Conservation (phyloP, 805 yeast genomes). For the Candida hispaniensis region DNA sequence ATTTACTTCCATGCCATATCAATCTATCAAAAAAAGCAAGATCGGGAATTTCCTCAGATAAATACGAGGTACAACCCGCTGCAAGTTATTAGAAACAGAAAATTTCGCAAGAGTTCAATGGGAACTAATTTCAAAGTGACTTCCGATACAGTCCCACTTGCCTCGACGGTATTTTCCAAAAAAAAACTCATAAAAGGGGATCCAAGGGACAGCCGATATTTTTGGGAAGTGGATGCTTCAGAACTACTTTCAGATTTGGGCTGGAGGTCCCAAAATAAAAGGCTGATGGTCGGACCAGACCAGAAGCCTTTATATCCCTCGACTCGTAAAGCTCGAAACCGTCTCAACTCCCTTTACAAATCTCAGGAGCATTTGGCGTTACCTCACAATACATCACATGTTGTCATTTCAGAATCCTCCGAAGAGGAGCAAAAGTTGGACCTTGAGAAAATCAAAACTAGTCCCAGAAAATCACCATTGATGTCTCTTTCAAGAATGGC, state of each 20-base stretch:
- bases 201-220: conserved; percentile 5
- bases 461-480: too few species aligned
- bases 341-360: too few species aligned
- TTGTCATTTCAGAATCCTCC: too few species aligned
- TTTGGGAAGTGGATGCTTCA: conserved; percentile 23
- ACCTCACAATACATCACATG: too few species aligned
- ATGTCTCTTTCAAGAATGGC: too few species aligned
- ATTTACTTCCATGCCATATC: conserved; percentile 23
- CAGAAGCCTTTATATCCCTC: conserved; percentile 19
- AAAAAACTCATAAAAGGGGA: conserved; percentile 5
- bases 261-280: conserved; percentile 19
- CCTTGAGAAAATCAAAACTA: too few species aligned
- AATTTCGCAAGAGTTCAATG: conserved; percentile 19
- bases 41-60: conserved; percentile 9
- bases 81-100: conserved; percentile 68
- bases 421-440: too few species aligned
- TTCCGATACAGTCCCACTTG: conserved; percentile 15
- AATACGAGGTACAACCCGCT: conserved; percentile 65
- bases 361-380: too few species aligned
- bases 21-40: conserved; percentile 18
- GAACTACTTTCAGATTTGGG: conserved; percentile 24
- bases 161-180: conserved; percentile 8
- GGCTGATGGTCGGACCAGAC: conserved; percentile 18
- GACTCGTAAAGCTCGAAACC: too few species aligned
- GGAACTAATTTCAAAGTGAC: conserved; percentile 5